Evolutionary conservation across 2,329 filamentous ascomycete genomes (phyloP).

Genomic region (Dendrostoma leiphaemia): DNA sequence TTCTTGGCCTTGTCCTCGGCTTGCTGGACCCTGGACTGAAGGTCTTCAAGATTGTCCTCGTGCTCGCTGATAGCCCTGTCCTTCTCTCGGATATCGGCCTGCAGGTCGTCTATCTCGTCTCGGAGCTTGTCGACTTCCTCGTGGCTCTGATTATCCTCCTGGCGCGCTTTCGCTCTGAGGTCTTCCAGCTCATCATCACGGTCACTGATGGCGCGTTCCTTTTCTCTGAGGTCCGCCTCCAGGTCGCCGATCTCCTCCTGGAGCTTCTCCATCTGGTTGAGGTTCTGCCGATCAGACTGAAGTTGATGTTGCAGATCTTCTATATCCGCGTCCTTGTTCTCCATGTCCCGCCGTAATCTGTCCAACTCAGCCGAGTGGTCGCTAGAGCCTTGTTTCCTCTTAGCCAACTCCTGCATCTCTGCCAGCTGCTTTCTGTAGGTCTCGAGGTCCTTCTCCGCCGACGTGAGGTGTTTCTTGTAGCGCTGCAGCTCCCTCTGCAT

Average conservation of each 20-base stretch:
- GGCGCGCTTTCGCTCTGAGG: conserved; percentile 54
- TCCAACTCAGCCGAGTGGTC: conserved; percentile 62
- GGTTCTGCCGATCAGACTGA: conserved; percentile 53
- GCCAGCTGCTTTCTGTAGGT: conserved; percentile 77
- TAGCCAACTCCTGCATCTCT: conserved; percentile 79
- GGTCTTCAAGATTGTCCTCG: conserved; percentile 48
- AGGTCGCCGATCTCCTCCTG: conserved; percentile 74
- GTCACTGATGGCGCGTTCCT: conserved; percentile 70
- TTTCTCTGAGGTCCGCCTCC: conserved; percentile 72
- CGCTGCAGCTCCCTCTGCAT: conserved; percentile 84
- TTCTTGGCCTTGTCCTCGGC: conserved; percentile 59
- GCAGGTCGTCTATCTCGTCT: conserved; percentile 53
- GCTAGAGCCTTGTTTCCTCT: conserved; percentile 71
- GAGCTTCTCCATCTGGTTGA: conserved; percentile 62
- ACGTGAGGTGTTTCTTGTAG: conserved; percentile 79
- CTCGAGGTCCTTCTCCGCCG: conserved; percentile 84
- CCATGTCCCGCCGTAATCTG: conserved; percentile 53
- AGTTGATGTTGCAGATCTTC: conserved; percentile 60
- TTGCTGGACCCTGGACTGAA: conserved; percentile 47
- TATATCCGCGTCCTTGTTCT: conserved; percentile 59
- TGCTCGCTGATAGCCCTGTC: conserved; percentile 56
- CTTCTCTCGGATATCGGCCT: conserved; percentile 55
- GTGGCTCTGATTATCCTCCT: conserved; percentile 42
- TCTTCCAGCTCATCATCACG: conserved; percentile 73
- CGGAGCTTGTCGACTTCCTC: conserved; percentile 37